These are phyloP conservation scores for Hippophae tibetana DNA, from an alignment of 306 rosid species.

Conservation along the genomic window DNA sequence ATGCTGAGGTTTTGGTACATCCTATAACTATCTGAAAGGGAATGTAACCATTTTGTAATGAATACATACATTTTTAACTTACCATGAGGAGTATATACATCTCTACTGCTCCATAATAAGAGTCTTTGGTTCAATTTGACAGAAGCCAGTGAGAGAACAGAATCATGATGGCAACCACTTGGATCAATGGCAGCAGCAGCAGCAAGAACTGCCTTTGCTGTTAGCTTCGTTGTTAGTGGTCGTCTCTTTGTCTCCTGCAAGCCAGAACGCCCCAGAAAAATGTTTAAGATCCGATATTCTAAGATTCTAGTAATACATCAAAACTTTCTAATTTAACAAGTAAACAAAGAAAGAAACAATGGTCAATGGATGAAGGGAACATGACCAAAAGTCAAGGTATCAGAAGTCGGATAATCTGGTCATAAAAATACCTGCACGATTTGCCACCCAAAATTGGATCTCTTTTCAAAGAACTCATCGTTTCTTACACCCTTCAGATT, in stretches of 20 bases:
- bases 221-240: slow-evolving; percentile 54
- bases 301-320: background rate
- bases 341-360: slow-evolving; percentile 6
- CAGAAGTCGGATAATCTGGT: background rate
- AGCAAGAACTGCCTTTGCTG: slow-evolving; percentile 68
- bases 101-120: no score
- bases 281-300: no score
- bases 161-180: slow-evolving; percentile 34
- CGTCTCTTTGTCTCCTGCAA: slow-evolving; percentile 78
- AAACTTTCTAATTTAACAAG: background rate
- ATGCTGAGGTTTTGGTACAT: no score
- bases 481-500: slow-evolving; percentile 63
- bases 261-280: slow-evolving; percentile 10
- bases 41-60: no score
- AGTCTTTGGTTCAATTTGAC: no score
- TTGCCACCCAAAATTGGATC: slow-evolving; percentile 82
- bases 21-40: no score
- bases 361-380: no score
- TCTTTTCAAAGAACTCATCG: slow-evolving; percentile 64
- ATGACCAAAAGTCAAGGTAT: no score
- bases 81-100: no score
- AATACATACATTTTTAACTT: no score
- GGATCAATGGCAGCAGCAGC: slow-evolving; percentile 64
- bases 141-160: no score
- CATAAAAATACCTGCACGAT: slow-evolving; percentile 70